Conservation (phyloP, 1,284 basidiomycete genomes). For the Pseudozyma sp. region DNA sequence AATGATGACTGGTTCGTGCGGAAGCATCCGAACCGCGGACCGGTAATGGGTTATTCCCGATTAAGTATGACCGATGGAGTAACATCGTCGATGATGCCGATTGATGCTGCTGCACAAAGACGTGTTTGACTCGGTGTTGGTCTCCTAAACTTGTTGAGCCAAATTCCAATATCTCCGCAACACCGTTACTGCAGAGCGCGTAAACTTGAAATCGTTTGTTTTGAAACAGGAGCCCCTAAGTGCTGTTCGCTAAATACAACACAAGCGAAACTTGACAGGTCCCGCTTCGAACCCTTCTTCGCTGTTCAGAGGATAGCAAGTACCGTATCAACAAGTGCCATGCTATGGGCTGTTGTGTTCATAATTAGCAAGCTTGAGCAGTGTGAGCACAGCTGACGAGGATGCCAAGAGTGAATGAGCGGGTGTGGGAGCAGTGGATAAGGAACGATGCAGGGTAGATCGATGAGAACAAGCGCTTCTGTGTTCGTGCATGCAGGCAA, state of each 20-base stretch:
- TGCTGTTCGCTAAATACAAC: constrained; percentile 11
- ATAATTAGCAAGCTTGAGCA: too few relatives aligned
- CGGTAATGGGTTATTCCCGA: background rate
- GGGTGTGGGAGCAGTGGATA: background rate
- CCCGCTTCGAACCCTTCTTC: background rate
- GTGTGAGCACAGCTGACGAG: too few relatives aligned
- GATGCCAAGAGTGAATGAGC: background rate
- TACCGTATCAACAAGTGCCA: background rate
- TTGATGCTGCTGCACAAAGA: background rate
- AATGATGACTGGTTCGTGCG: constrained; percentile 2
- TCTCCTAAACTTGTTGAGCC: constrained; percentile 4
- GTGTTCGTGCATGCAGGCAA: constrained; percentile 32
- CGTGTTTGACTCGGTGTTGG: background rate
- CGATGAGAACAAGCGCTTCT: constrained; percentile 11
- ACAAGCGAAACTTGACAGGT: constrained; percentile 39
- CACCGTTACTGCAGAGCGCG: background rate
- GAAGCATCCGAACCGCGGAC: background rate
- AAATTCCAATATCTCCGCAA: constrained; percentile 9
- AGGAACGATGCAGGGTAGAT: constrained; percentile 36
- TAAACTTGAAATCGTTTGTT: background rate
- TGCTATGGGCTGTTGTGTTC: background rate
- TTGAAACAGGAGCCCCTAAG: constrained; percentile 30
- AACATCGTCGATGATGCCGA: constrained; percentile 6
- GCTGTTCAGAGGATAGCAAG: background rate
- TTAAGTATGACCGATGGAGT: background rate